These are phyloP conservation scores for Stromatinia cepivora DNA, from an alignment of 2,329 filamentous ascomycete species.

Conservation along the genomic window DNA sequence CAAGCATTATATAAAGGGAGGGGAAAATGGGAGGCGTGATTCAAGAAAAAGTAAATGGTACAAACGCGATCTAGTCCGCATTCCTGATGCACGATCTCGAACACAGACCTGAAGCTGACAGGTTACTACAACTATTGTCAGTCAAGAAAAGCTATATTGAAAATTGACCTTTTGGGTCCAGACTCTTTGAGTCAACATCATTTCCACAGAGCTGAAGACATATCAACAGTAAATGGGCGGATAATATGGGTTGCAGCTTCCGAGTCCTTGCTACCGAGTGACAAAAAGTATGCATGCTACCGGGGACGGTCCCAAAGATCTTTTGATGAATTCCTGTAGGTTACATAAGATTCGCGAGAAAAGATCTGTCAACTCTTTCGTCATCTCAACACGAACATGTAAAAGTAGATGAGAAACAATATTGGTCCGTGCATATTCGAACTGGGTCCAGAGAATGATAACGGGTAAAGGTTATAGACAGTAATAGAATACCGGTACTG, in stretches of 20 bases:
- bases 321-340: conserved; percentile 13
- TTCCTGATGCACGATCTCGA: conserved; percentile 19
- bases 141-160: conserved; percentile 11
- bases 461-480: conserved; percentile 17
- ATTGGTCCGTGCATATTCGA: conserved; percentile 13
- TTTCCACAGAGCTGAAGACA: conserved; percentile 16
- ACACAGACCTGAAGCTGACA: conserved; percentile 19
- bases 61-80: conserved; percentile 14
- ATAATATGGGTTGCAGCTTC: conserved; percentile 19
- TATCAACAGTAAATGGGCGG: conserved; percentile 11
- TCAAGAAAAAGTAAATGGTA: conserved; percentile 12
- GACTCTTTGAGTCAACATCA: conserved; percentile 20
- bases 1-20: conserved; percentile 16
- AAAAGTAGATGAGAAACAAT: conserved; percentile 15
- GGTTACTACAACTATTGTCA: conserved; percentile 4
- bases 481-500: conserved; percentile 11
- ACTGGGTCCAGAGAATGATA: conserved; percentile 18
- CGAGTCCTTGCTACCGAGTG: conserved; percentile 21
- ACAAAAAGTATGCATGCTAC: conserved; percentile 20
- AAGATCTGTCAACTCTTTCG: conserved; percentile 20
- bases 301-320: conserved; percentile 17
- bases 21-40: not conserved
- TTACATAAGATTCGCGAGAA: conserved; percentile 24
- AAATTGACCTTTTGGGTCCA: conserved; percentile 1
- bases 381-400: not conserved